These are phyloP conservation scores for Fusarium caatingaense DNA, from an alignment of 2,329 filamentous ascomycete genomes.

Conservation along the genomic window DNA sequence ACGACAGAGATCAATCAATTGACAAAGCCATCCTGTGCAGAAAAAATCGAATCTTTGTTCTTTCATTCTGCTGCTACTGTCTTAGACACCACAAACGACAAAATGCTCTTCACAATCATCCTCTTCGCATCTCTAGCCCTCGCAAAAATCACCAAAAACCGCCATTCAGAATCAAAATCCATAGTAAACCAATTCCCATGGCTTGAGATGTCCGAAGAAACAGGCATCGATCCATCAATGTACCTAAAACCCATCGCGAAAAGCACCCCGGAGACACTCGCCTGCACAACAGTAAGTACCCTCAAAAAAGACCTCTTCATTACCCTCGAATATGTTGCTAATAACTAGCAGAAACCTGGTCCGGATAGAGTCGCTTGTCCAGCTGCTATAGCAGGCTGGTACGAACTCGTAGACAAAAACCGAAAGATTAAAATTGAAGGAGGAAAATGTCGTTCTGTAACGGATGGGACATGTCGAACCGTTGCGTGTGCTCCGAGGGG, in stretches of 20 bases:
- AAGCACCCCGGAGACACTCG: constrained; percentile 22
- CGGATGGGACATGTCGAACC: constrained; percentile 19
- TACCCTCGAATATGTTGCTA: not conserved
- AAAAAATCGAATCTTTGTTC: too few relatives aligned
- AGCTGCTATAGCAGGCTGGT: constrained; percentile 35
- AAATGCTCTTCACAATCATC: constrained; percentile 22
- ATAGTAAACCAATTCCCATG: constrained; percentile 29
- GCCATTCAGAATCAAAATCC: not conserved
- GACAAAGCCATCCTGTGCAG: not conserved
- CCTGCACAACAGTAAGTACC: constrained; percentile 28
- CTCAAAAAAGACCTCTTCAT: too few relatives aligned
- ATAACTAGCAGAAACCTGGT: constrained; percentile 16
- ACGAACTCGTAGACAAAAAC: not conserved
- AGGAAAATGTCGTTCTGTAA: constrained; percentile 28
- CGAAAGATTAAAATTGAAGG: constrained; percentile 14
- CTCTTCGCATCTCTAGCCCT: constrained; percentile 9
- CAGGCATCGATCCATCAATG: constrained; percentile 26
- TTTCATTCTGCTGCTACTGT: not conserved
- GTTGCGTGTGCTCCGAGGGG: constrained; percentile 31
- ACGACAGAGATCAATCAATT: not conserved
- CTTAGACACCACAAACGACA: not conserved
- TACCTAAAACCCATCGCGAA: constrained; percentile 11
- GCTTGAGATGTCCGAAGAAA: constrained; percentile 18
- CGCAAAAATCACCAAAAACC: not conserved
- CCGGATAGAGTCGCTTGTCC: constrained; percentile 37